A percentile compares a stretch with the other conserved stretches of the same genome.
These are phyloP conservation scores for Schizonepeta tenuifolia DNA, from an alignment of 257 asterid species.

Conservation along the genomic window DNA sequence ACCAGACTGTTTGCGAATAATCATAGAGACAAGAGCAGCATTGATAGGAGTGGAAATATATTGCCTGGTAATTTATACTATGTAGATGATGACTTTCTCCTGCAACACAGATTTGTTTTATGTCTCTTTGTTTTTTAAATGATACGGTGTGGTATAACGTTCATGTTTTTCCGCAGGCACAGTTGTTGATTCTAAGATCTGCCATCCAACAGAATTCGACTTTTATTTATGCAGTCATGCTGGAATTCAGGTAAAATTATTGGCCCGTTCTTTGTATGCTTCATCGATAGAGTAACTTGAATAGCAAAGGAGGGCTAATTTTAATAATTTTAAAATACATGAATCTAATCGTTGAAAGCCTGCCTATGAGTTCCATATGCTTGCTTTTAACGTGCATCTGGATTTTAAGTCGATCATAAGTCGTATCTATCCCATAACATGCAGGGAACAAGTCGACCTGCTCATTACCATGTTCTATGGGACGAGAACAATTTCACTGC, in stretches of 20 bases:
- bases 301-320: background rate
- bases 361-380: background rate
- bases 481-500: slow-evolving; percentile 97
- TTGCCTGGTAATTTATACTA: slow-evolving; percentile 67
- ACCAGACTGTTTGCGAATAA: slow-evolving; percentile 89
- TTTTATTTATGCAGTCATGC: slow-evolving; percentile 98
- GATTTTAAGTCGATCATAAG: background rate
- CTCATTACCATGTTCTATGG: slow-evolving; percentile 99
- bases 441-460: slow-evolving; percentile 98
- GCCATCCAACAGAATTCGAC: slow-evolving; percentile 97
- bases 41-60: slow-evolving; percentile 89
- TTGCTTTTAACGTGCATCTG: background rate
- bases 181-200: slow-evolving; percentile 91
- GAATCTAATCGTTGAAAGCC: background rate
- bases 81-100: background rate
- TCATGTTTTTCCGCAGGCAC: slow-evolving; percentile 58
- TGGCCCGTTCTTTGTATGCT: too few relatives aligned
- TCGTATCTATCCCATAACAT: background rate
- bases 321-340: background rate
- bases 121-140: background rate
- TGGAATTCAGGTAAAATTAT: slow-evolving; percentile 80
- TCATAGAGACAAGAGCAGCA: slow-evolving; percentile 88
- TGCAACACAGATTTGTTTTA: background rate
- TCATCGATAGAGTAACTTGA: background rate
- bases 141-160: background rate